Base-by-base conservation (phyloP, 23 red algal species). In the Gracilaria domingensis region DNA sequence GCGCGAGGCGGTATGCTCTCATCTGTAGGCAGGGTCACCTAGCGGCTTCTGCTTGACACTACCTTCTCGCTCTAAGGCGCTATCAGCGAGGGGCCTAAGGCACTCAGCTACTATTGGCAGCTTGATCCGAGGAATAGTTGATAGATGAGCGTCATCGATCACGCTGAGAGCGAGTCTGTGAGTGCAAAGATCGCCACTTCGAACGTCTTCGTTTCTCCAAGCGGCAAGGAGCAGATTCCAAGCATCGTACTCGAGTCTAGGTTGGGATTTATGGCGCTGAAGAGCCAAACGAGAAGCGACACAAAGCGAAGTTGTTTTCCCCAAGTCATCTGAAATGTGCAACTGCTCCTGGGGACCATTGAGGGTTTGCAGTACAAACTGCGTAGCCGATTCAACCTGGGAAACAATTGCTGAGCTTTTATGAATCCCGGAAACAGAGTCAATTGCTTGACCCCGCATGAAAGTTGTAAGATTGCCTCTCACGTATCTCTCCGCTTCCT, bases 1-100 rank as follows among this genome's bases (percentile, higher is more conserved):
- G 14, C 45, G 42, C 69, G 61, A 49, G 2, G 80, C 70, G 16
- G 90, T 85, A 40, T 93, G 85, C 40, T 73, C 80, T 66, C 79
- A 86, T 33, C 90, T 79, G 82, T 93, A 93, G 21, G 90, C 90
- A 39, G 90, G 90, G 33, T 93, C 90, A 48, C 85, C 90, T 30
- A 93, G 59, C 7, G 90, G 90, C 80, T 60, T 78, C 42, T 85
- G 28, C 25, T 72, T 55, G 18, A 54, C 49, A 18, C 76, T 80
- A 30, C 88, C 88, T 65, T 55, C 57, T 39, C 88, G 88, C 35
- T 55, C 39, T 57, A 83, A 77, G 7, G 65, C 80, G 57, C 62
- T 79, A 39, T 77, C 90, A 21, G 90, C 90, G 7, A 66, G 21
- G 26, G 28, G 13, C 66, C 85, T 66, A 21, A 93, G 75, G 80